Base-by-base conservation (phyloP, 75 land plant species). In the Isoetes taiwanensis region DNA sequence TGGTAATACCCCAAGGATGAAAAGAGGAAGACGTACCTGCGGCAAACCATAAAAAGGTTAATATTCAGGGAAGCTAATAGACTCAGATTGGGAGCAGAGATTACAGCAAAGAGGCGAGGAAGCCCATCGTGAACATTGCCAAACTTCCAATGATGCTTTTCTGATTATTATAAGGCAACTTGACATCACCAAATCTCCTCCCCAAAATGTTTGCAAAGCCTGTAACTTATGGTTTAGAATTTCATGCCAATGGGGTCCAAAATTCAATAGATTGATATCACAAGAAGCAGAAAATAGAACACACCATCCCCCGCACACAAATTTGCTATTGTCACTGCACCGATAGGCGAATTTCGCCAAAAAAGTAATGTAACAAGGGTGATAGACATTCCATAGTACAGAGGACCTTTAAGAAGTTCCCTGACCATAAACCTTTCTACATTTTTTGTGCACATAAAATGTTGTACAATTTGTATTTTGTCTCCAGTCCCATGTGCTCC, bases 151-250 rank as follows among this genome's bases (percentile, higher is more conserved):
- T 55, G 37, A 68, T 43, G 1, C 95, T 84, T 56, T 93, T 93
- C 62, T 73, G 73, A 21, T 28, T 54, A 57, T 93, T 93, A 73
- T 83, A 81, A 9, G 90, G 86, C 40, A 93, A 68, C 62, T 93
- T 93, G 14, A 20, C 38, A 4, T 20, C 56, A 1, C 98, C 98
- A 66, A 69, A 78, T 39, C 78, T 64, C 55, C 98, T 79, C 40
- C 98, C 98, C 1, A 88, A 37, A 41, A 93, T 70, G 33, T 93
- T 95, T 41, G 98, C 98, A 27, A 93, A 61, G 40, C 98, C 98
- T 93, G 77, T 30, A 43, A 20, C 58, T n/a, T n/a, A n/a, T n/a
- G n/a, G n/a, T n/a, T n/a, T n/a, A n/a, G n/a, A n/a, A n/a, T n/a
- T n/a, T n/a, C n/a, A n/a, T n/a, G n/a, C n/a, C n/a, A 62, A 2